phyloP scores from a whole-genome alignment of 176 grass and related monocot genomes.

The Aegilops sharonensis region DNA sequence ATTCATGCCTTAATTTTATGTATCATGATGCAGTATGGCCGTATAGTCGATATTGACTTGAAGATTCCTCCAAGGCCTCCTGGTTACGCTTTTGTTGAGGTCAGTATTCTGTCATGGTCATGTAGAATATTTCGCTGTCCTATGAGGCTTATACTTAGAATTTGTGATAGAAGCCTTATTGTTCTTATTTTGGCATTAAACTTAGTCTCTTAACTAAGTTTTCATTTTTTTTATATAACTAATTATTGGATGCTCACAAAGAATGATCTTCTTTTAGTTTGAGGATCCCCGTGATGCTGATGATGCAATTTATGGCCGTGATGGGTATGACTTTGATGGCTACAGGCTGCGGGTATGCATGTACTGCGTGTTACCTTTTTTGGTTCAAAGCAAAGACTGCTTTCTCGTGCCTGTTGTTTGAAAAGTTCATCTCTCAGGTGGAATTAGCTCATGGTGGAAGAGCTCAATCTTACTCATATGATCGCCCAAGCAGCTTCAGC shows the following conservation, averaged over 20 bases:
- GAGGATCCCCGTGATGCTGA: constrained; percentile 87
- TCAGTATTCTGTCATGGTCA: constrained; percentile 25
- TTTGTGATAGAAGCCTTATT: background rate
- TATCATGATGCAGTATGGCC: constrained; percentile 68
- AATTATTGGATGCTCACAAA: constrained; percentile 8
- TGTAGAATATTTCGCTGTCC: background rate
- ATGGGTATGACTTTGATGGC: constrained; percentile 93
- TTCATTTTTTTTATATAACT: background rate
- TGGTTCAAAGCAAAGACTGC: background rate
- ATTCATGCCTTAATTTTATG: background rate
- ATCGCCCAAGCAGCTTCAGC: constrained; percentile 73
- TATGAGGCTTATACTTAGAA: background rate
- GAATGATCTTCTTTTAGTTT: constrained; percentile 51
- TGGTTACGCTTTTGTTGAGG: constrained; percentile 95
- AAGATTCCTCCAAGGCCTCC: constrained; percentile 97
- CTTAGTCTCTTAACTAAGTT: background rate
- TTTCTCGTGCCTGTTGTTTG: background rate
- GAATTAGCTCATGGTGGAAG: constrained; percentile 94
- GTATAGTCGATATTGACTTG: constrained; percentile 86
- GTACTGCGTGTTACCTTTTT: background rate
- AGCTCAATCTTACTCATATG: constrained; percentile 71
- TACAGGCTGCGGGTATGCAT: constrained; percentile 68
- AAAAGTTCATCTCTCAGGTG: constrained; percentile 54
- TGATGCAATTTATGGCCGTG: constrained; percentile 85
- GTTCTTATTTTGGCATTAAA: background rate